Evolutionary conservation across 1,284 basidiomycete species (phyloP), one percentile per base, ranked within the genome.

Genomic region (Porogramme epimiltina): DNA sequence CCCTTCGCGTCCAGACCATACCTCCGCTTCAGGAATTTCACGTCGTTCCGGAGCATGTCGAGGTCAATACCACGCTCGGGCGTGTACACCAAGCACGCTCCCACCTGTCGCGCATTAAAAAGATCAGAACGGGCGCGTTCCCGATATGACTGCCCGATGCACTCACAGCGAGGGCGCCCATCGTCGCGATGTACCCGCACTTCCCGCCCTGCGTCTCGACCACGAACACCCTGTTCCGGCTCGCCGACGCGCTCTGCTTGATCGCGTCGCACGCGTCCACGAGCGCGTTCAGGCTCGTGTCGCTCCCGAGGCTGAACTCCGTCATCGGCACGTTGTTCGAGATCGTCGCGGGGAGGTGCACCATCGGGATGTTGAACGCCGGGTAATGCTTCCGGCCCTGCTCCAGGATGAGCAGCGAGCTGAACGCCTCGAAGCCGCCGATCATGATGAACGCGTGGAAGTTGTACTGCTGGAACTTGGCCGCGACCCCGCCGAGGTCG

Each of bases 251-350:
- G 64, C 91, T 95, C 78, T 99, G 97, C 76, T 95, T 97, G 74
- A 99, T 97, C 26, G 95, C 89, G 72, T 99, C 97, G 67, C 95
- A 98, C 3, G 97, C 95, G 55, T 94, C 90, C 34, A 98, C 94
- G n/a, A 99, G 79, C 2, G 95, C 94, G 67, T 98, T 98, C 77
- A 99, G 77, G 68, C 91, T 93, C 28, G 96, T 99, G 68, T 99
- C 96, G 56, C 88, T 91, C 15, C 96, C 96, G 48, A 99, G 75
- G 68, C 93, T 95, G 71, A 93, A 95, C 70, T 99, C 95, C 52
- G 95, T 98, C 74, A 98, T 71, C 1, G 97, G 96, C 5, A 99
- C 95, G 63, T 99, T 99, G 77, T 99, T 99, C 58, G 91, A 95
- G 66, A 99, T 89, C 42, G 95, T 98, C 26, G 95, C 95, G 2